Conservation (phyloP, 495 filamentous ascomycete species). For the Glonium stellatum region DNA sequence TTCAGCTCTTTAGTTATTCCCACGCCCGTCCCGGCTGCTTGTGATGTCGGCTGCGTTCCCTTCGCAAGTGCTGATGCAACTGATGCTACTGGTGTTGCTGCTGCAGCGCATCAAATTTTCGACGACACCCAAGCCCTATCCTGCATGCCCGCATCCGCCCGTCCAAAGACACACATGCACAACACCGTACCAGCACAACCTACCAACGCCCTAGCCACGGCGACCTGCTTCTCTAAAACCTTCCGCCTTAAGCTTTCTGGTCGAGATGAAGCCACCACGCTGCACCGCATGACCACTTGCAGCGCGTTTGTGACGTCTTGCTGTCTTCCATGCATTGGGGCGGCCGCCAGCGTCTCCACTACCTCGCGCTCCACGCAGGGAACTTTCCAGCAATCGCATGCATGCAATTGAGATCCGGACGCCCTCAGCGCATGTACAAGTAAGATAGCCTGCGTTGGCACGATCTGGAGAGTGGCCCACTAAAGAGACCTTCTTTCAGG, state of each 20-base stretch:
- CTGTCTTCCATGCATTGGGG: not conserved
- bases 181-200: not conserved
- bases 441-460: not conserved
- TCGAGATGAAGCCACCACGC: not conserved
- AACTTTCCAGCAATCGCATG: too few relatives aligned
- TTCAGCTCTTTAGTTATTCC: not conserved
- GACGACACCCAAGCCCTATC: not conserved
- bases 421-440: not conserved
- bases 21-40: not conserved
- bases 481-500: not conserved
- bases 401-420: too few relatives aligned
- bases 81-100: too few relatives aligned
- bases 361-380: too few relatives aligned
- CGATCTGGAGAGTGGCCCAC: not conserved
- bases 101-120: too few relatives aligned
- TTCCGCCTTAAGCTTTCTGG: not conserved
- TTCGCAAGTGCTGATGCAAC: too few relatives aligned
- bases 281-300: not conserved
- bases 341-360: not conserved
- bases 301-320: not conserved
- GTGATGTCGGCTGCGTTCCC: not conserved
- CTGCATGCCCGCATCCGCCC: not conserved
- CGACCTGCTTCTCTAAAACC: not conserved
- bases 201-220: not conserved
- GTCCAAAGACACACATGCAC: not conserved